Evolutionary conservation across 176 grass and related monocot genomes (phyloP).

Genomic region (Aegilops speltoides): DNA sequence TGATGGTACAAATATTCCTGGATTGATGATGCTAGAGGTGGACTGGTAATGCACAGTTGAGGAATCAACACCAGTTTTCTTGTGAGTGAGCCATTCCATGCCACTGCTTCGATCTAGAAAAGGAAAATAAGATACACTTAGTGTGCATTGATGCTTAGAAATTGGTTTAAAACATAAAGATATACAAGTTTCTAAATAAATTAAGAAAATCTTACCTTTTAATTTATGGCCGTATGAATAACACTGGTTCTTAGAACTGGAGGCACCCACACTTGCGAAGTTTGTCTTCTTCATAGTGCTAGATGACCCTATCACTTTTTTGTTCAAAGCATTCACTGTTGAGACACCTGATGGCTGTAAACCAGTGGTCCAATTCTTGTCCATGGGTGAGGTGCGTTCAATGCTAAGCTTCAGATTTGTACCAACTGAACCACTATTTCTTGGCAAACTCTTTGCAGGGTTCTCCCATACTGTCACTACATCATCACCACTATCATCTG

Average conservation of each 20-base stretch:
- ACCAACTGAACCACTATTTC: constrained; percentile 4
- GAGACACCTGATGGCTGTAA: constrained; percentile 20
- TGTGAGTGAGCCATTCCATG: constrained; percentile 32
- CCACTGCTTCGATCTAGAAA: constrained; percentile 27
- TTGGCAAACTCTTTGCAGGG: constrained; percentile 13
- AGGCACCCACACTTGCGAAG: constrained; percentile 27
- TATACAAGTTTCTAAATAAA: neutral
- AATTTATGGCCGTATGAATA: constrained; percentile 20
- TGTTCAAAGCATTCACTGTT: constrained; percentile 34
- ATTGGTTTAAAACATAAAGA: neutral
- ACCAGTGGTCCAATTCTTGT: constrained; percentile 38
- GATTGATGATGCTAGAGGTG: constrained; percentile 17
- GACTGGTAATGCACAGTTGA: constrained; percentile 13
- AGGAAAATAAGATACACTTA: constrained; percentile 1
- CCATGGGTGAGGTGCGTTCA: constrained; percentile 14
- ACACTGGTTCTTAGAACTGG: constrained; percentile 27
- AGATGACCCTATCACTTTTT: constrained; percentile 30
- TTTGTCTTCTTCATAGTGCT: constrained; percentile 24
- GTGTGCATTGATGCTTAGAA: constrained; percentile 16
- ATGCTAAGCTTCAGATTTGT: constrained; percentile 22
- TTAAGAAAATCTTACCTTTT: constrained; percentile 41
- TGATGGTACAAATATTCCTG: constrained; percentile 13
- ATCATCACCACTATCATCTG: constrained; percentile 41
- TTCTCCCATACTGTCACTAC: constrained; percentile 30
- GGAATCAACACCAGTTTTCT: constrained; percentile 23